phyloP scores from a whole-genome alignment of 805 yeast genomes.

The Metschnikowia anglica region DNA sequence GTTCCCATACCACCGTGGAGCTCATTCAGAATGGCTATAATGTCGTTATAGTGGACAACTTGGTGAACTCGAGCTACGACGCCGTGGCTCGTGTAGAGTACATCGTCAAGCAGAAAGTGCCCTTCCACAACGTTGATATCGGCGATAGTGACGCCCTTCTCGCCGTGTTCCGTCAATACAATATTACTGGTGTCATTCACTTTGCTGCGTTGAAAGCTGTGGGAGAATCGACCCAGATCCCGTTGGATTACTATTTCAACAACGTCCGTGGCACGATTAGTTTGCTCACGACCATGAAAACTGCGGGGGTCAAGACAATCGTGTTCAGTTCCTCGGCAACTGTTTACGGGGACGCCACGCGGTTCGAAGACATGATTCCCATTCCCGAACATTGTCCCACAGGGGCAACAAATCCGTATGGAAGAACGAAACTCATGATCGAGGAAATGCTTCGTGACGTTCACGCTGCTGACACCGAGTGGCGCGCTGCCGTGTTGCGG shows the following conservation, averaged over 20 bases:
- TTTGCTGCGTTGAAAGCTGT: slow-evolving; percentile 85
- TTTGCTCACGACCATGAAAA: slow-evolving; percentile 53
- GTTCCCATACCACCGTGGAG: slow-evolving; percentile 74
- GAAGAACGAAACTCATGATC: slow-evolving; percentile 64
- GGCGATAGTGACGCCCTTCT: slow-evolving; percentile 47
- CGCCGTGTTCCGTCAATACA: slow-evolving; percentile 47
- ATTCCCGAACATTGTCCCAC: slow-evolving; percentile 77
- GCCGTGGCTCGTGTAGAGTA: slow-evolving; percentile 62
- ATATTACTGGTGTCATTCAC: slow-evolving; percentile 63
- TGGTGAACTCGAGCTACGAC: slow-evolving; percentile 64
- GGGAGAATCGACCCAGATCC: slow-evolving; percentile 69
- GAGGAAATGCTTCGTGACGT: slow-evolving; percentile 62
- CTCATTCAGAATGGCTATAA: slow-evolving; percentile 60
- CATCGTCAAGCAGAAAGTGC: slow-evolving; percentile 48
- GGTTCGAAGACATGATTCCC: slow-evolving; percentile 71
- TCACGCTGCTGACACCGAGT: slow-evolving; percentile 42
- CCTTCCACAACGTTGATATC: slow-evolving; percentile 59
- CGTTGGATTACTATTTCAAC: slow-evolving; percentile 65
- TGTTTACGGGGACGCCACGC: slow-evolving; percentile 78
- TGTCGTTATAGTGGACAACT: slow-evolving; percentile 72
- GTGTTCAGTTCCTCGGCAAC: slow-evolving; percentile 82
- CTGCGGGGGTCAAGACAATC: slow-evolving; percentile 47
- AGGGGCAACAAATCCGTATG: slow-evolving; percentile 77
- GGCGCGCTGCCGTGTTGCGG: slow-evolving; percentile 63
- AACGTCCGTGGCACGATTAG: slow-evolving; percentile 65